phyloP scores from a whole-genome alignment of 805 yeast species.

The Maudiozyma serrabonitensis region DNA sequence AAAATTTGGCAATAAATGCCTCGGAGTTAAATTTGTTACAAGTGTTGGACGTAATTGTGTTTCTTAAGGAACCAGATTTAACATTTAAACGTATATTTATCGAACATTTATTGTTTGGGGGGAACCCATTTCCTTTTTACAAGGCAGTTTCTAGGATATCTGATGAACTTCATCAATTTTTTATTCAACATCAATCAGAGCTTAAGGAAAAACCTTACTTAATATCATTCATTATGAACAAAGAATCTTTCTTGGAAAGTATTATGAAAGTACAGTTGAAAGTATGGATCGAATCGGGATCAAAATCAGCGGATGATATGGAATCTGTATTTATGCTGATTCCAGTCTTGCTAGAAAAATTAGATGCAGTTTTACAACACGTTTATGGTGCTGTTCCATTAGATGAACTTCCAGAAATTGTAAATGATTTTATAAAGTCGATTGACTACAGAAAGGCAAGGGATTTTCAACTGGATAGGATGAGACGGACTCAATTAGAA shows the following conservation, averaged over 20 bases:
- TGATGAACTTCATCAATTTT: conserved; percentile 19
- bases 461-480: conserved; percentile 39
- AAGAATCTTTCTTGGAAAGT: conserved; percentile 47
- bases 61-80: conserved; percentile 47
- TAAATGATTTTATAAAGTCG: conserved; percentile 34
- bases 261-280: conserved; percentile 49
- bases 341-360: conserved; percentile 31
- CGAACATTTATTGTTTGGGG: conserved; percentile 57
- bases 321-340: conserved; percentile 41
- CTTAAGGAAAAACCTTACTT: conserved; percentile 30
- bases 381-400: conserved; percentile 6
- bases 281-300: conserved; percentile 51
- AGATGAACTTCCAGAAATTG: conserved; percentile 32
- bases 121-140: conserved; percentile 41
- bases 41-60: conserved; percentile 44
- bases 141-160: conserved; percentile 30
- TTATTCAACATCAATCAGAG: conserved; percentile 8
- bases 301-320: conserved; percentile 42
- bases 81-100: conserved; percentile 52
- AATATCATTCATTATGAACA: conserved; percentile 23
- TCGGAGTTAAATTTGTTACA: conserved; percentile 30
- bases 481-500: conserved; percentile 30
- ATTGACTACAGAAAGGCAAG: conserved; percentile 43
- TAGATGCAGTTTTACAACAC: conserved; percentile 8
- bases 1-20: conserved; percentile 7